Conservation (phyloP, 495 filamentous ascomycete genomes). For the Penicillium bialowiezense region DNA sequence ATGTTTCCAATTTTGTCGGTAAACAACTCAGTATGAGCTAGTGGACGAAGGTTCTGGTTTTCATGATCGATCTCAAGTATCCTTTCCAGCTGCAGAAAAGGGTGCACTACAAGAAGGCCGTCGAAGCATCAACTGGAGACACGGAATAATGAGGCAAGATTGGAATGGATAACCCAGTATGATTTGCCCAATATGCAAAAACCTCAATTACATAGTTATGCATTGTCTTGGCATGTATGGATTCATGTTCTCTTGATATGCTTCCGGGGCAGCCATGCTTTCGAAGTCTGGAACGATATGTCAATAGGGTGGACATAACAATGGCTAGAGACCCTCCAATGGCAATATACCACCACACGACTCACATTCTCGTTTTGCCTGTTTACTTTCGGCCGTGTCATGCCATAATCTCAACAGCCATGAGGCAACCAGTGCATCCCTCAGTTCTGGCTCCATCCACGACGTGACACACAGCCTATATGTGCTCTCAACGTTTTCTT, state of each 20-base stretch:
- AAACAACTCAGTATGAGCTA: too few relatives aligned
- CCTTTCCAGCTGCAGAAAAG: too few relatives aligned
- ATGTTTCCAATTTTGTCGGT: too few relatives aligned
- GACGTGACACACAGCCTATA: slow-evolving; percentile 7
- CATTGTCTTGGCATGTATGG: slow-evolving; percentile 1
- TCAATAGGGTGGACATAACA: neutral
- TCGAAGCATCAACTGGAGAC: too few relatives aligned
- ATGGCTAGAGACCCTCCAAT: neutral
- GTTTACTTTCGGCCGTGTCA: slow-evolving; percentile 15
- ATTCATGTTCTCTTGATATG: neutral
- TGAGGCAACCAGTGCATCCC: slow-evolving; percentile 15
- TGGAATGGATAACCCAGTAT: too few relatives aligned
- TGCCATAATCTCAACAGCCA: slow-evolving; percentile 19
- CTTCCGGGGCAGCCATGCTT: neutral
- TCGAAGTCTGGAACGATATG: neutral
- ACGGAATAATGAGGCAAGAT: too few relatives aligned
- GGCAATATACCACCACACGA: neutral
- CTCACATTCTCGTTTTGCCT: slow-evolving; percentile 18
- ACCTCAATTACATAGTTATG: neutral
- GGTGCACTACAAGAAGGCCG: too few relatives aligned
- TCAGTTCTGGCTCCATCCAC: slow-evolving; percentile 3
- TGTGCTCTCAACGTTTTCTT: slow-evolving; percentile 6
- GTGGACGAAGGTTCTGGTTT: too few relatives aligned
- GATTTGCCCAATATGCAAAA: too few relatives aligned
- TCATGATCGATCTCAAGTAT: too few relatives aligned